Evolutionary conservation across 2,329 filamentous ascomycete genomes (phyloP), one percentile per base, ranked within the genome.

Genomic region (Aschersonia sp.): DNA sequence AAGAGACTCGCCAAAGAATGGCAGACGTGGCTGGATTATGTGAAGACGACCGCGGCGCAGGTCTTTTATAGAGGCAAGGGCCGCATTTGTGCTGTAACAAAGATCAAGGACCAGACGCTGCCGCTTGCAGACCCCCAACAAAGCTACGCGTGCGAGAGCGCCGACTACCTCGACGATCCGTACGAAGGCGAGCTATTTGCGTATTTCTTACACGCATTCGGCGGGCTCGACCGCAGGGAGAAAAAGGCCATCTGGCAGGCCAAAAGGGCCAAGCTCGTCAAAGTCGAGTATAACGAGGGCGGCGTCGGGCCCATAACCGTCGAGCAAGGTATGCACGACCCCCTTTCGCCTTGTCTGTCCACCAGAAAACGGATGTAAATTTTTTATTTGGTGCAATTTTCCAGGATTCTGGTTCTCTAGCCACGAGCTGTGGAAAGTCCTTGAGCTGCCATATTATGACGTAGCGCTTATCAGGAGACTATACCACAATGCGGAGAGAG

Each of bases 161-260:
- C 49, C 5, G 54, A 52, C 1, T 56, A 57, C 14, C 57, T 69
- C 2, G 61, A 69, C 42, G 67, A 69, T 46, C 67, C 67, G 1
- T 69, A 67, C 43, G 67, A 69, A 49, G 67, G 67, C 42, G 67
- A 69, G 50, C 58, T 69, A 0, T 61, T 69, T 37, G 63, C 64
- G 0, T 68, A 62, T 42, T 68, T 64, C 48, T 52, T 69, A 8
- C 59, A 68, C 42, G 63, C 69, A 49, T 68, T 67, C 37, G 57
- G 58, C 4, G 53, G 53, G 5, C 30, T 69, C 29, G 56, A 59
- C 2, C 51, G 56, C 12, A 47, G 55, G 0, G 63, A 68, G 4
- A 65, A 63, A 46, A 45, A 62, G 5, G 52, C 57, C 5, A 53
- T 69, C 0, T 69, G 66, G 67, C 55, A 60, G 12, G 57, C 54